Conservation (phyloP, 75 land plant species). For the Pinus albicaulis region DNA sequence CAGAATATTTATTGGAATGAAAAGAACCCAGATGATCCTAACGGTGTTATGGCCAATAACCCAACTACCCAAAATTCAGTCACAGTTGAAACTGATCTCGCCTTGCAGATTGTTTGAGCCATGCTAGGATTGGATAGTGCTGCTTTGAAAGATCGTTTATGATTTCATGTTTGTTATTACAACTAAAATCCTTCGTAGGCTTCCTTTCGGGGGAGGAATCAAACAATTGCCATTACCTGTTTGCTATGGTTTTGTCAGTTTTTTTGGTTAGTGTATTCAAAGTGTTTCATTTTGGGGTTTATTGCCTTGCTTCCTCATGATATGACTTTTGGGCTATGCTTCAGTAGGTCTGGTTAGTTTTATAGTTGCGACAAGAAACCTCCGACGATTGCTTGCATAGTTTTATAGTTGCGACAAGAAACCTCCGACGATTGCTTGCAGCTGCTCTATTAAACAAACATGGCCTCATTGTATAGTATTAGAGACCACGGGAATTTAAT, state of each 20-base stretch:
- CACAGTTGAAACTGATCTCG: neutral
- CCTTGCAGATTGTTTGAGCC: neutral
- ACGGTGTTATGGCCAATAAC: neutral
- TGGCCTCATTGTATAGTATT: neutral
- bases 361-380: neutral
- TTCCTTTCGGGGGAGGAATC: neutral
- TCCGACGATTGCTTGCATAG: neutral
- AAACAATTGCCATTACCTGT: neutral
- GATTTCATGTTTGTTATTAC: neutral
- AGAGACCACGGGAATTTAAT: conserved; percentile 2
- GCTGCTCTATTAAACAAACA: neutral
- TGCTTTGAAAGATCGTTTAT: neutral
- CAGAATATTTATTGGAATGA: neutral
- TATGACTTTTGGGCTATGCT: neutral
- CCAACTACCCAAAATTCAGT: neutral
- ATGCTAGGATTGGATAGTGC: neutral
- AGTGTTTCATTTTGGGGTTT: neutral
- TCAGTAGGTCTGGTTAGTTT: neutral
- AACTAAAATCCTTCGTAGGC: neutral
- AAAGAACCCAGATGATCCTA: neutral
- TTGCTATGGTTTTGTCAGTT: neutral
- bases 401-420: neutral
- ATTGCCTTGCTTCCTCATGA: neutral
- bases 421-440: neutral
- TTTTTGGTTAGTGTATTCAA: neutral